Evolutionary conservation across 352 stramenopile genomes (phyloP).

Genomic region (Phytopythium litorale): DNA sequence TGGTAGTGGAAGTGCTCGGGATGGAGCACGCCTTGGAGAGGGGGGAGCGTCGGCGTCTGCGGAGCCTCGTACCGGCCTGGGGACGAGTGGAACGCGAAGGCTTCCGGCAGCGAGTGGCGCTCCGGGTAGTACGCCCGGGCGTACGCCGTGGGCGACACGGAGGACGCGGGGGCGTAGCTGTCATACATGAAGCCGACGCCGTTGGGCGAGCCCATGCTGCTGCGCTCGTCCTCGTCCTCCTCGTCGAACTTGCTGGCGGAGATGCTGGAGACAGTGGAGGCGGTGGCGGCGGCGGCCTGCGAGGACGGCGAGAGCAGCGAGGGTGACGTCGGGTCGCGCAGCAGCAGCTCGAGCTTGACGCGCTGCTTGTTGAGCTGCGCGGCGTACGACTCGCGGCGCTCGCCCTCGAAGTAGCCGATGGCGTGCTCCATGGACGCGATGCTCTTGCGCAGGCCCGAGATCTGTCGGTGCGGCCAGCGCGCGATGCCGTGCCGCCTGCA

Average conservation of each 20-base stretch:
- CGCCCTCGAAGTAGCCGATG: slow-evolving; percentile 72
- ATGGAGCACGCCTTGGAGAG: slow-evolving; percentile 3
- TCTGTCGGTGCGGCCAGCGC: slow-evolving; percentile 82
- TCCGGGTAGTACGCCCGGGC: background rate
- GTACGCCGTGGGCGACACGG: background rate
- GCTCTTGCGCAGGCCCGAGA: slow-evolving; percentile 84
- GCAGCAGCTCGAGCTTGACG: slow-evolving; percentile 59
- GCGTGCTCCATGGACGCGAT: slow-evolving; percentile 85
- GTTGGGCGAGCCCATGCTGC: slow-evolving; percentile 1
- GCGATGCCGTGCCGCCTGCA: slow-evolving; percentile 76
- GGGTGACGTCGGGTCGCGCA: slow-evolving; percentile 52
- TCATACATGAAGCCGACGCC: slow-evolving; percentile 1
- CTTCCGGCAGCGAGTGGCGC: background rate
- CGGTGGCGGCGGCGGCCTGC: background rate
- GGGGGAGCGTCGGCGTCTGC: background rate
- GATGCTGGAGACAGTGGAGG: slow-evolving; percentile 1
- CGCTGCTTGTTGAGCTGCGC: slow-evolving; percentile 72
- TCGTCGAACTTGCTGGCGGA: slow-evolving; percentile 13
- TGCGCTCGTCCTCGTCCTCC: slow-evolving; percentile 2
- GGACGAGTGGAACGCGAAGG: background rate
- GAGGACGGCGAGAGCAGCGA: slow-evolving; percentile 5
- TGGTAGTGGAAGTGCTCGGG: background rate
- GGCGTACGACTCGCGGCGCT: slow-evolving; percentile 63
- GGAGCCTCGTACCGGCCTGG: background rate
- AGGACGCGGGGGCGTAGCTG: background rate